These are phyloP conservation scores for Fistulifera pelliculosa DNA, from an alignment of 108 stramenopile species.

Conservation along the genomic window DNA sequence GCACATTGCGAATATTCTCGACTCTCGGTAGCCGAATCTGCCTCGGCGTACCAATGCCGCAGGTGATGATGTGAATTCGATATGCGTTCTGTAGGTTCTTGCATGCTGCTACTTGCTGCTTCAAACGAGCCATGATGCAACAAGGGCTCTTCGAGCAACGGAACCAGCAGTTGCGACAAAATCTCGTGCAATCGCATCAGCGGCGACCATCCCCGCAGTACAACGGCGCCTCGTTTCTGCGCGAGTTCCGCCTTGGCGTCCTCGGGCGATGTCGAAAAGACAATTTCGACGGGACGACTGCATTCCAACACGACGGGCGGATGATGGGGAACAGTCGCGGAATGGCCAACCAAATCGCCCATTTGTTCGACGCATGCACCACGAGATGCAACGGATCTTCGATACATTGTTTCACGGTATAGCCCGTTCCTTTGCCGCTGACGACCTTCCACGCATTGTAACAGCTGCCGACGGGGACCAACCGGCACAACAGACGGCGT, in stretches of 20 bases:
- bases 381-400: constrained; percentile 23
- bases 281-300: constrained; percentile 8
- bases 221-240: too few species aligned
- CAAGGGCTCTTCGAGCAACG: too few species aligned
- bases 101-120: too few species aligned
- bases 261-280: constrained; percentile 34
- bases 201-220: too few species aligned
- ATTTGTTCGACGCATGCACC: constrained; percentile 14
- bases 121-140: too few species aligned
- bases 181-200: too few species aligned
- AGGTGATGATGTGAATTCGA: neutral
- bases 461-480: constrained; percentile 3
- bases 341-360: constrained; percentile 34
- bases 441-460: neutral
- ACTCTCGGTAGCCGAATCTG: neutral
- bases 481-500: constrained; percentile 5
- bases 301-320: constrained; percentile 30
- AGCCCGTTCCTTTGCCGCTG: neutral
- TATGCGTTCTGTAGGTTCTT: too few species aligned
- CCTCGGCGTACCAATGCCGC: neutral
- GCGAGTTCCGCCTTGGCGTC: neutral
- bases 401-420: neutral
- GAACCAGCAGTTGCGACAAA: too few species aligned
- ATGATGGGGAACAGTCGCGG: constrained; percentile 69
- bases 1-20: neutral